phyloP scores from a whole-genome alignment of 148 eudicot genomes.

The Gaultheria prostrata region DNA sequence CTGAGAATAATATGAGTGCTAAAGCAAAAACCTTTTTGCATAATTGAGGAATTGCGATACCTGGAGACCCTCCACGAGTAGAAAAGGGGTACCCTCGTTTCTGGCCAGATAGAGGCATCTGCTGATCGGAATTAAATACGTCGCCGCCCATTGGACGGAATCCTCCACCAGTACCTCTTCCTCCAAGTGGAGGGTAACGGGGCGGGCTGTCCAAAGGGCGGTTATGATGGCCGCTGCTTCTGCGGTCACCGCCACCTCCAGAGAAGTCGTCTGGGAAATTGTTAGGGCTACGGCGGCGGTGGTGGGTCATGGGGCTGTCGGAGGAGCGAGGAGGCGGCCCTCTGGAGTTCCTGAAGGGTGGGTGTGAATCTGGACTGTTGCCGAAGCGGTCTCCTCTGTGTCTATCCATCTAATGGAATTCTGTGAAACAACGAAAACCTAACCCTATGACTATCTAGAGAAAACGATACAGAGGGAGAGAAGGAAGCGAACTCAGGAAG shows the following conservation, averaged over 20 bases:
- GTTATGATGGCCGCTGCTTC: slow-evolving; percentile 9
- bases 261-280: slow-evolving; percentile 34
- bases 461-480: not conserved
- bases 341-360: slow-evolving; percentile 21
- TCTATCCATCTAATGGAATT: slow-evolving; percentile 27
- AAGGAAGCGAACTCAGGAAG: not conserved
- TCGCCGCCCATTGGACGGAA: slow-evolving; percentile 32
- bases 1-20: not conserved
- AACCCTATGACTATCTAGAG: slow-evolving; percentile 6
- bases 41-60: slow-evolving; percentile 22
- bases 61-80: slow-evolving; percentile 53
- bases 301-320: slow-evolving; percentile 33
- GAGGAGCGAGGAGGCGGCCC: slow-evolving; percentile 45
- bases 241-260: slow-evolving; percentile 17
- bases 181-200: slow-evolving; percentile 30
- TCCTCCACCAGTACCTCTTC: slow-evolving; percentile 19
- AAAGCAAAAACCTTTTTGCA: not conserved
- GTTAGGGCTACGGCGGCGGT: slow-evolving; percentile 33
- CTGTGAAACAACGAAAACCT: slow-evolving; percentile 10
- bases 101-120: slow-evolving; percentile 52
- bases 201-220: slow-evolving; percentile 57
- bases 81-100: slow-evolving; percentile 62
- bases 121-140: slow-evolving; percentile 25
- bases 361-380: slow-evolving; percentile 31
- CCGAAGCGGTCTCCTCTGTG: slow-evolving; percentile 35